phyloP scores from a whole-genome alignment of 768 basidiomycete species.

The Kwoniella shandongensis region DNA sequence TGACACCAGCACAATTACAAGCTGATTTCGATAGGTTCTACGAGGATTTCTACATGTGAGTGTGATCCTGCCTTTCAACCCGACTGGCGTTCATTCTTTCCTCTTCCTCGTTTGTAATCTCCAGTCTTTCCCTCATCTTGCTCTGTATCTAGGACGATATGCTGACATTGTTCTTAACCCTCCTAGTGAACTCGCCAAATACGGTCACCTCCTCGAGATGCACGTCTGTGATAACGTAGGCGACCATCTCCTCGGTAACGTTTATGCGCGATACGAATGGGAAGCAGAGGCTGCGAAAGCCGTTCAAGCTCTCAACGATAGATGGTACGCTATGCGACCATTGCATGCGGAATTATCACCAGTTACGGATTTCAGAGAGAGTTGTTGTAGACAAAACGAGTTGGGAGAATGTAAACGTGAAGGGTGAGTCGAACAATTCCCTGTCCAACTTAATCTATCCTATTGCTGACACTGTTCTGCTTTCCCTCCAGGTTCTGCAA shows the following conservation, averaged over 20 bases:
- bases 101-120: background rate
- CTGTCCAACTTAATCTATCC: background rate
- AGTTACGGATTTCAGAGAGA: conserved; percentile 97
- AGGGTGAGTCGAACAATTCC: conserved; percentile 48
- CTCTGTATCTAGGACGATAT: background rate
- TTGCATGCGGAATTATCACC: conserved; percentile 96
- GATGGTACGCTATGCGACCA: conserved; percentile 97
- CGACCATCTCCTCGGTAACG: conserved; percentile 96
- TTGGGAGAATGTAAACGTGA: conserved; percentile 97
- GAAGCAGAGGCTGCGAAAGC: conserved; percentile 94
- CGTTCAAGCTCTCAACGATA: conserved; percentile 86
- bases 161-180: conserved; percentile 11
- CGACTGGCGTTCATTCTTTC: background rate
- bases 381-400: conserved; percentile 98
- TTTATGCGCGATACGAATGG: conserved; percentile 98
- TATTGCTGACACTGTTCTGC: background rate
- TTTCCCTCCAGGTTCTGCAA: conserved; percentile 79
- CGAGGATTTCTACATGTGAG: conserved; percentile 78
- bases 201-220: conserved; percentile 90
- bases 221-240: conserved; percentile 99
- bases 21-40: conserved; percentile 57
- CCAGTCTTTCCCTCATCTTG: background rate
- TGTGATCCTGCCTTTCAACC: too few relatives aligned
- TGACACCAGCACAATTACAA: conserved; percentile 68
- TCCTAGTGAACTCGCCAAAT: conserved; percentile 76